Base-by-base conservation (phyloP, 2,329 filamentous ascomycete genomes). In the Ustilaginoidea virens region DNA sequence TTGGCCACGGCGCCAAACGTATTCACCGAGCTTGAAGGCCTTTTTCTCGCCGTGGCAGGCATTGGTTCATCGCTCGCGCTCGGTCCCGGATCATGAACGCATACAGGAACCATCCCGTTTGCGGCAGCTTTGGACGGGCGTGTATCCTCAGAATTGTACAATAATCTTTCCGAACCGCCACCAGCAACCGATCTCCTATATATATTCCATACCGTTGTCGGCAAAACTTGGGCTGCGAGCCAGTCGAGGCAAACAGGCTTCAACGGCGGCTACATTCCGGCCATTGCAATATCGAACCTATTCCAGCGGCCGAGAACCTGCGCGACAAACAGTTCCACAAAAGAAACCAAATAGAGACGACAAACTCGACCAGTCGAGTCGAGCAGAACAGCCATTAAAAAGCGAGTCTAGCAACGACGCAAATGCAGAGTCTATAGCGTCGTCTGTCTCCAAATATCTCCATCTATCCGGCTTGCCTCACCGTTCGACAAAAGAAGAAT, bases 401-500 rank as follows among this genome's bases (percentile, higher is more conserved):
- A 34, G 29, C 9, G 36, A 39, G 11, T 16, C 38, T n/a, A 23
- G 17, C 15, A 25, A 20, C 18, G 35, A 38, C 11, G 23, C 25
- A 8, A 42, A 48, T 19, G 31, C 41, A 13, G 58, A 64, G 36
- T 57, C 62, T 4, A 54, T 68, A 25, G 52, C 61, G 11, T 49
- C 59, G 25, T 64, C 67, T 17, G 51, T 72, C 43, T 69, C 66
- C 19, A 71, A 69, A 40, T 76, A 76, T 39, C 44, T 73, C 7
- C 64, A 72, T 44, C 50, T 73, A 32, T 57, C 66, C 15, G 78
- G 80, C 42, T 70, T 85, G 51, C 72, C 78, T n/a, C 83, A 94
- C 57, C 69, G 86, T 13, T 87, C 90, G 5, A 87, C 78, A 6
- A 94, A 92, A 48, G 86, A 94, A 49, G 90, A 98, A 52, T 66